These are phyloP conservation scores for Ceratopteris richardii DNA, from an alignment of 75 land plant species.

Conservation along the genomic window DNA sequence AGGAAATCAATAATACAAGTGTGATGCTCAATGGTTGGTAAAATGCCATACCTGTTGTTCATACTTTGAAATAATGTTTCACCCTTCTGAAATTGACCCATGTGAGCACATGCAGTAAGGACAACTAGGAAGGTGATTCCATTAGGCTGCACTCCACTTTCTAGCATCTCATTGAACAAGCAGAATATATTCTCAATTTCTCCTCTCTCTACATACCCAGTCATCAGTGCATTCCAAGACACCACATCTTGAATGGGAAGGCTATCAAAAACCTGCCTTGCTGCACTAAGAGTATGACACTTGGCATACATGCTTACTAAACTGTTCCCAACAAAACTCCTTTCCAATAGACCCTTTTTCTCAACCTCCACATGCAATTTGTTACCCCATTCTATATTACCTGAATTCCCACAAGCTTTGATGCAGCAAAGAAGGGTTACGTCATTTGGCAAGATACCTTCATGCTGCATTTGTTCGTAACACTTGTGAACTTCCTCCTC, in stretches of 20 bases:
- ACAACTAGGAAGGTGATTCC: constrained; percentile 31
- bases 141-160: constrained; percentile 30
- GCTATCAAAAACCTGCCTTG: constrained; percentile 11
- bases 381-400: neutral
- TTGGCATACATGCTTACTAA: constrained; percentile 70
- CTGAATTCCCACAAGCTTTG: constrained; percentile 12
- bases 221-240: constrained; percentile 12
- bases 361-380: neutral
- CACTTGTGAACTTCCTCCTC: constrained; percentile 3
- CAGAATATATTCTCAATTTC: neutral
- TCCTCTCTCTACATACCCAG: constrained; percentile 5
- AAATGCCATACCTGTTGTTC: constrained; percentile 15
- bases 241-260: neutral
- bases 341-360: constrained; percentile 12
- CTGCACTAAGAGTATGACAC: constrained; percentile 47
- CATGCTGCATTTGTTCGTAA: constrained; percentile 9
- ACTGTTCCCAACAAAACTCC: constrained; percentile 46
- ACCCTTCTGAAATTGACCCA: constrained; percentile 35
- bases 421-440: constrained; percentile 10
- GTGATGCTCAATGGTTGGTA: constrained; percentile 30
- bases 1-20: constrained; percentile 41
- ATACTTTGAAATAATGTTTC: constrained; percentile 24
- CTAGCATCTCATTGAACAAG: constrained; percentile 26
- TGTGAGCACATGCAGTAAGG: constrained; percentile 31
- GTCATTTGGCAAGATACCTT: constrained; percentile 8